phyloP scores from a whole-genome alignment of 352 stramenopile species.

The Thraustochytrium sp. region DNA sequence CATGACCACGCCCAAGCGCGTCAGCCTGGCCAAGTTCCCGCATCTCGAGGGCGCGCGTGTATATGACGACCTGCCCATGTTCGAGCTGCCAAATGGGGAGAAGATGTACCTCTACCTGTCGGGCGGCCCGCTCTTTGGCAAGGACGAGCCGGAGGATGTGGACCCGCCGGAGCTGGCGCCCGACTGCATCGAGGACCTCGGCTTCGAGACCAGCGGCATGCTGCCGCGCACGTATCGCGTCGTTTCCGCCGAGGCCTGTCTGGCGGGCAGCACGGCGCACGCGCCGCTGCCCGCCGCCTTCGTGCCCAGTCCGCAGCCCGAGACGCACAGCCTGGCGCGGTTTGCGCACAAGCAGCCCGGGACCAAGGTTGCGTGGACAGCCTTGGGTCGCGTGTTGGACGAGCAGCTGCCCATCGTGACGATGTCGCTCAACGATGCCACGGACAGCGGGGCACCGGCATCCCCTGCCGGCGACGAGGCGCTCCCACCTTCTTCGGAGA shows the following conservation, averaged over 20 bases:
- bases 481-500: too few relatives aligned
- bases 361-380: slow-evolving; percentile 10
- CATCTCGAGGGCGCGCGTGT: background rate
- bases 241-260: background rate
- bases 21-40: slow-evolving; percentile 1
- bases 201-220: background rate
- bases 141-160: slow-evolving; percentile 23
- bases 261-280: background rate
- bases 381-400: background rate
- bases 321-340: background rate
- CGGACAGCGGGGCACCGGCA: background rate
- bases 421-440: background rate
- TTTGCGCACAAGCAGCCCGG: background rate
- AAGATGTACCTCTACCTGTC: slow-evolving; percentile 29
- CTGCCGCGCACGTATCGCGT: background rate
- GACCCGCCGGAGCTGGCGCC: background rate
- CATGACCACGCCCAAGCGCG: background rate
- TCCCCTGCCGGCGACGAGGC: background rate
- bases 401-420: slow-evolving; percentile 9
- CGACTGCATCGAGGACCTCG: background rate
- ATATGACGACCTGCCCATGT: background rate
- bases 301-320: background rate
- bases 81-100: background rate
- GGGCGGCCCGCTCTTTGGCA: slow-evolving; percentile 29
- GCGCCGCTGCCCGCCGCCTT: background rate